Evolutionary conservation across 108 stramenopile genomes (phyloP), one percentile per base, ranked within the genome.

Genomic region (Cyclostephanos tholiformis): DNA sequence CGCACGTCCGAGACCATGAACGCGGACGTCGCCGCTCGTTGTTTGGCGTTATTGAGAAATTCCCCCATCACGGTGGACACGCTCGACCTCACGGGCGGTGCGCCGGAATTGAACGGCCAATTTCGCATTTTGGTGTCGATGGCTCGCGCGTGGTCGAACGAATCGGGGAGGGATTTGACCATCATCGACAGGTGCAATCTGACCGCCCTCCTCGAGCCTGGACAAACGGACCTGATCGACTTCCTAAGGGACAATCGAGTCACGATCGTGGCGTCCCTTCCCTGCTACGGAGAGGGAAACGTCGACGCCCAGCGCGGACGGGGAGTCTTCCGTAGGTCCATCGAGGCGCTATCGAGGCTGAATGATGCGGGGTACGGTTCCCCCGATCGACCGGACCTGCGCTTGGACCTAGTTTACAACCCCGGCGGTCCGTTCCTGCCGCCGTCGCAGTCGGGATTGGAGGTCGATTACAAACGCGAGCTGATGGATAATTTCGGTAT

Each of bases 101-200:
- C 98, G 19, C 98, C 98, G 1, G 98, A 99, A 74, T 80, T 99
- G 27, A 94, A 98, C 67, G 71, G 66, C 14, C 78, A 94, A 62
- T 99, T 99, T 83, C 86, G 97, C 11, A 89, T 89, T 49, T 71
- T 99, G 20, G 97, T 99, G 4, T 77, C 80, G 32, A 87, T 93
- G 86, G 96, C 95, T 2, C 70, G 94, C 16, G 72, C 68, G 20
- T 65, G 92, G 52, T 74, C 91, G 5, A 87, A 85, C 22, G 89
- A 92, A 44, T 76, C 61, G 41, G 30, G 48, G 3, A 59, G 80
- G 50, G 43, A 69, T 44, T 69, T 97, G 62, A 91, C 93, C 7
- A 97, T 99, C 57, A 99, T 99, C 72, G 98, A 98, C 71, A 88
- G 98, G 29, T 99, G 98, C 83, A 99, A 99, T 72, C 77, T 99